These are phyloP conservation scores for Teunomyces funiuensis DNA, from an alignment of 805 yeast species.

Conservation along the genomic window DNA sequence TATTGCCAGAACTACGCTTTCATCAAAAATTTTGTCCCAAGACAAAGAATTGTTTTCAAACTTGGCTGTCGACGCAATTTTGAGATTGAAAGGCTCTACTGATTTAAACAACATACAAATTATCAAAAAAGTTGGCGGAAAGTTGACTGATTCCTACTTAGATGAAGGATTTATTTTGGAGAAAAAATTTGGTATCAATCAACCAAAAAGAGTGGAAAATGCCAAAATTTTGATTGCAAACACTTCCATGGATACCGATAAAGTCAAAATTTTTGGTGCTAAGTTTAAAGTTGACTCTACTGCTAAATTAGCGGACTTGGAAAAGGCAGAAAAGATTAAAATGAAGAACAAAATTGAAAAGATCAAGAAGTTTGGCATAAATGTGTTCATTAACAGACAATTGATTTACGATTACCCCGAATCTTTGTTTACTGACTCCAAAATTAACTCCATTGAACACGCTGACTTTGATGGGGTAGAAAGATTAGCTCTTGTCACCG, in stretches of 20 bases:
- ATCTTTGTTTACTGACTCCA: slow-evolving; percentile 84
- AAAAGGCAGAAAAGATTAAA: slow-evolving; percentile 89
- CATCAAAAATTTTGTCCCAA: slow-evolving; percentile 92
- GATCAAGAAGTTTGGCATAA: slow-evolving; percentile 82
- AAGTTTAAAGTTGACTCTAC: slow-evolving; percentile 96
- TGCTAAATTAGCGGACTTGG: slow-evolving; percentile 88
- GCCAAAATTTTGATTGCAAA: slow-evolving; percentile 91
- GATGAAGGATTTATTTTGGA: slow-evolving; percentile 95
- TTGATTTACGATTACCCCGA: slow-evolving; percentile 98
- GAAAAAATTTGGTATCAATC: slow-evolving; percentile 91
- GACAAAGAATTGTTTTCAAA: slow-evolving; percentile 88
- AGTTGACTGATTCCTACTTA: slow-evolving; percentile 83
- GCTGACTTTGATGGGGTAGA: slow-evolving; percentile 99
- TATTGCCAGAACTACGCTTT: slow-evolving; percentile 90
- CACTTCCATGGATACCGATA: slow-evolving; percentile 95
- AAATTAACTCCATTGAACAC: slow-evolving; percentile 91
- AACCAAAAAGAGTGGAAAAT: slow-evolving; percentile 80
- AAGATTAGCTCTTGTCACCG: slow-evolving; percentile 92
- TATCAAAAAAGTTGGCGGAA: slow-evolving; percentile 91
- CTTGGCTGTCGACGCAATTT: slow-evolving; percentile 90
- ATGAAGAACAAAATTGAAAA: slow-evolving; percentile 89
- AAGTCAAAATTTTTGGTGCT: slow-evolving; percentile 96
- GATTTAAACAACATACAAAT: slow-evolving; percentile 91
- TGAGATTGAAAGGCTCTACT: slow-evolving; percentile 83
- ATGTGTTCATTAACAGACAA: slow-evolving; percentile 93